phyloP scores from a whole-genome alignment of 2,329 filamentous ascomycete genomes.

The Anthostomella pinea region DNA sequence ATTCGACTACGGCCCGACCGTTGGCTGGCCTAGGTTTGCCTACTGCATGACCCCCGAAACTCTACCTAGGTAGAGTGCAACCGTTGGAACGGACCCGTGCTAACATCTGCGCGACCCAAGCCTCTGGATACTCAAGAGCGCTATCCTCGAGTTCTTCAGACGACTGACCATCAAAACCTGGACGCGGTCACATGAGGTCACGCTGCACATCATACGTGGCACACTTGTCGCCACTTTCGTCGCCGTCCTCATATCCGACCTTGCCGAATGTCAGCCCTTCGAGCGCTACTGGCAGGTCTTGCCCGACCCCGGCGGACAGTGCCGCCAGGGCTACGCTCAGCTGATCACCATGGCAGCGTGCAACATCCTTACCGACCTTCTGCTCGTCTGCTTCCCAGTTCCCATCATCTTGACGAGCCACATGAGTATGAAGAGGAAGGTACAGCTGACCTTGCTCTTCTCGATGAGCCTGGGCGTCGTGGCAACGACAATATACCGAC shows the following conservation, averaged over 20 bases:
- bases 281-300: constrained; percentile 73
- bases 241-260: constrained; percentile 74
- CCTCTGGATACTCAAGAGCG: constrained; percentile 88
- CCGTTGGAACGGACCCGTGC: too few species aligned
- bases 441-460: constrained; percentile 78
- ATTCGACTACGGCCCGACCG: neutral
- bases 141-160: constrained; percentile 87
- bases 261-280: constrained; percentile 80
- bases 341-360: constrained; percentile 86
- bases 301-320: constrained; percentile 83
- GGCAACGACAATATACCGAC: constrained; percentile 73
- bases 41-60: neutral
- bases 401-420: constrained; percentile 79
- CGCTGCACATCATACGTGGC: constrained; percentile 69
- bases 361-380: constrained; percentile 83
- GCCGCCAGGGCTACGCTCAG: constrained; percentile 83
- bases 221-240: constrained; percentile 77
- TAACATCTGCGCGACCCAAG: too few species aligned
- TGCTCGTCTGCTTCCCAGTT: constrained; percentile 85
- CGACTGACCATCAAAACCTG: constrained; percentile 81
- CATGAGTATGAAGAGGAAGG: constrained; percentile 74
- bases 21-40: too few species aligned
- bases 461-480: constrained; percentile 80
- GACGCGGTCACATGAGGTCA: constrained; percentile 70
- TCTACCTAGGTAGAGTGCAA: too few species aligned